Conservation (phyloP, 1,284 basidiomycete species). For the Flammula alnicola region DNA sequence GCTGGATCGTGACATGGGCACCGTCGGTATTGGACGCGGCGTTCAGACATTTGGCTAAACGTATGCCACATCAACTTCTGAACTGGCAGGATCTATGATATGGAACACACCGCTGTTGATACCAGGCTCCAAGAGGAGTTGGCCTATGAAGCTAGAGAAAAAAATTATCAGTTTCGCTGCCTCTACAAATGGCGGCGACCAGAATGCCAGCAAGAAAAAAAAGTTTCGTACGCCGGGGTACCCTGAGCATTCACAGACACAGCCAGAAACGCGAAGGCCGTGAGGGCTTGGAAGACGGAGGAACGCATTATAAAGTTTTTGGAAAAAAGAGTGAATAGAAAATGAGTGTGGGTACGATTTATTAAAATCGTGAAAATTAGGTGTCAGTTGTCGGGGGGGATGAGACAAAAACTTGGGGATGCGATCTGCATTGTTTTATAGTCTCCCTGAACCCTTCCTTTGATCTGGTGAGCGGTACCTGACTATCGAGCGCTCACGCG, state of each 20-base stretch:
- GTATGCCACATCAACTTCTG: not conserved
- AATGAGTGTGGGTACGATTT: conserved; percentile 18
- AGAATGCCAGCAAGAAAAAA: not conserved
- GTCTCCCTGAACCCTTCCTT: not conserved
- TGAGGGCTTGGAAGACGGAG: conserved; percentile 13
- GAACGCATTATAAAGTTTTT: conserved; percentile 15
- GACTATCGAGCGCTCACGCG: no score
- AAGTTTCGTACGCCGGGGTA: conserved; percentile 29
- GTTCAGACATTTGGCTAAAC: conserved; percentile 51
- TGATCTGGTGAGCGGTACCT: no score
- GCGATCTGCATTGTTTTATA: conserved; percentile 7
- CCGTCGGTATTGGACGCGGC: conserved; percentile 51
- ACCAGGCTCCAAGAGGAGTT: conserved; percentile 45
- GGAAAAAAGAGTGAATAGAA: conserved; percentile 18
- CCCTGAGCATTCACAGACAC: conserved; percentile 26
- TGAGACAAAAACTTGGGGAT: conserved; percentile 2
- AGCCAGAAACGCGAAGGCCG: conserved; percentile 23
- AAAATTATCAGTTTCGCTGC: no score
- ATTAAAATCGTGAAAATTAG: not conserved
- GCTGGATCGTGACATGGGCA: conserved; percentile 47
- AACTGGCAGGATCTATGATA: not conserved
- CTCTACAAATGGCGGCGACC: not conserved
- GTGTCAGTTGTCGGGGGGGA: conserved; percentile 1
- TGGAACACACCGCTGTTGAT: conserved; percentile 38
- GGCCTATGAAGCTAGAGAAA: conserved; percentile 38